Evolutionary conservation across 2,329 filamentous ascomycete species (phyloP), one percentile per base, ranked within the genome.

Genomic region (Xylaria sp.): DNA sequence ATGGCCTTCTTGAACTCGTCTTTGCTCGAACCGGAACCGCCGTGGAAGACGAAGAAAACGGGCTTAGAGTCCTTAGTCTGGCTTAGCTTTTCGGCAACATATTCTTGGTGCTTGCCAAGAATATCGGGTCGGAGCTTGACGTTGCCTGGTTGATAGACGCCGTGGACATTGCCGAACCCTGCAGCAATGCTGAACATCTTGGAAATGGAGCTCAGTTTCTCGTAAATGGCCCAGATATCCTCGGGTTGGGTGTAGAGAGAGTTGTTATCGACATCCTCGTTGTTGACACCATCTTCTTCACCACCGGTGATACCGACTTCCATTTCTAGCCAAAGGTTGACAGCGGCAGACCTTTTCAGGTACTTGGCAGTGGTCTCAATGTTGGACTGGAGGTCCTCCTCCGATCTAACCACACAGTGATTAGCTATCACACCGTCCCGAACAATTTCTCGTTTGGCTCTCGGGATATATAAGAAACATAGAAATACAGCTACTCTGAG

Each of bases 31-130:
- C 96, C 96, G 73, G 93, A 97, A 78, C 96, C 96, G 79, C 96
- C 96, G 88, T 99, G 96, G 92, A 99, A 99, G 82, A 99, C 96
- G 79, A 99, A 93, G 90, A 94, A 98, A 80, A 98, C 93, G 75
- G 96, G 96, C 91, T 97, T 97, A 80, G 92, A 88, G 74, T 92
- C 88, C 76, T 87, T 85, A 77, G 88, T 84, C 74, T 83, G 82
- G 42, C 63, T 15, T 73, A 91, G 89, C 86, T 97, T 89, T 83
- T 95, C 89, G 83, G 93, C 89, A 82, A 97, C 93, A 83, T 92
- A 93, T 73, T 87, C 87, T 87, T 99, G 96, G 90, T 99, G 96
- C 92, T 98, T 97, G 83, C 89, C 88, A 77, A 99, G 92, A 61
- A 99, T 91, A 85, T 97, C 93, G 67, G 96, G 96, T 86, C 97